Conservation (phyloP, 345 rosid species). For the Mallotus nudiflorus region DNA sequence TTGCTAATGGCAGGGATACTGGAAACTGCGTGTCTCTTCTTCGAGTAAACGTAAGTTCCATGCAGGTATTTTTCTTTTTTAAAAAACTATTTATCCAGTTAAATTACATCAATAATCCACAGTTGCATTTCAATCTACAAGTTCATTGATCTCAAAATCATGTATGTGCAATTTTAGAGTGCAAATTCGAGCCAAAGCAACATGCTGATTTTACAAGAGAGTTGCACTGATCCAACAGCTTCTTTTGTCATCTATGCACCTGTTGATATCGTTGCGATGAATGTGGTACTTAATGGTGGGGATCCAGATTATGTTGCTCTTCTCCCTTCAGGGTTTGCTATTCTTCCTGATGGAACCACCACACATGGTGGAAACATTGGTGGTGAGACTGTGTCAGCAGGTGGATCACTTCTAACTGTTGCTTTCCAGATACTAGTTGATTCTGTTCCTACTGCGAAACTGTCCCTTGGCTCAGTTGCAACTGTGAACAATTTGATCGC, state of each 20-base stretch:
- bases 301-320: slow-evolving; percentile 81
- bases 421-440: slow-evolving; percentile 83
- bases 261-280: slow-evolving; percentile 48
- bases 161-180: slow-evolving; percentile 23
- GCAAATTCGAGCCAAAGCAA: slow-evolving; percentile 57
- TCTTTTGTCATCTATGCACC: slow-evolving; percentile 53
- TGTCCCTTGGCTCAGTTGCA: slow-evolving; percentile 75
- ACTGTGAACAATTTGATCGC: slow-evolving; percentile 73
- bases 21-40: slow-evolving; percentile 83
- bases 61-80: no score
- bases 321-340: slow-evolving; percentile 81
- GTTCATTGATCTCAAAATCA: background rate
- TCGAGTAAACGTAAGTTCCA: slow-evolving; percentile 55
- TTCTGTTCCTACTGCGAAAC: slow-evolving; percentile 74
- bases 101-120: background rate
- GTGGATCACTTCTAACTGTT: slow-evolving; percentile 77
- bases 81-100: background rate
- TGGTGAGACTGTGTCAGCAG: slow-evolving; percentile 20
- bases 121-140: background rate
- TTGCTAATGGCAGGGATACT: slow-evolving; percentile 75
- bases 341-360: slow-evolving; percentile 59
- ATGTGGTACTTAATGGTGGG: slow-evolving; percentile 51
- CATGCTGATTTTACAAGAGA: slow-evolving; percentile 58
- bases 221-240: slow-evolving; percentile 46
- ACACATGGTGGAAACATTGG: slow-evolving; percentile 18